Base-by-base conservation (phyloP, 495 filamentous ascomycete genomes). In the Penicillium soppii region DNA sequence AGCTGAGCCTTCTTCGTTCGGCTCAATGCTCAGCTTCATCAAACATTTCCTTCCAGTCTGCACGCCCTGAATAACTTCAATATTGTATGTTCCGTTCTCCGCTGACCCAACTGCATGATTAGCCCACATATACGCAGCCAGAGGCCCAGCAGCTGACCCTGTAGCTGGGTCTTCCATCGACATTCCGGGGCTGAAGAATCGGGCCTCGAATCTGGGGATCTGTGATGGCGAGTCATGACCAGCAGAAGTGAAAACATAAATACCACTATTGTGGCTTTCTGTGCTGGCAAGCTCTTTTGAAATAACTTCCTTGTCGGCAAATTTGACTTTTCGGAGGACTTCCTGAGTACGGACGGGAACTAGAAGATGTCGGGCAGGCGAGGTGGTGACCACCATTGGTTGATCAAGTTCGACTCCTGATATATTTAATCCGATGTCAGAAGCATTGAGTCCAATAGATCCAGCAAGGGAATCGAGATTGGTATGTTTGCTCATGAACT, bases 121-220 rank as follows among this genome's bases (percentile, higher is more conserved):
- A 3, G 13, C 22, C 44, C 44, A 47, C 30, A 47, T 22, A 16
- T 45, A 45, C 32, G 43, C 43, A 32, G 27, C 43, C 29, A 45
- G 33, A 35, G 43, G 43, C 13, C 43, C 43, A 33, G 43, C 43
- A 13, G 43, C 43, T 0, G 43, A 45, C 0, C 43, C 43, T 7
- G 43, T 45, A 17, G 43, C 43, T 4, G 55, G 55, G 43, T 58
- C 55, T 25, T 58, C 55, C 40, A 50, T 54, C 5, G 27, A 33
- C 50, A 58, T 58, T 22, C 50, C 50, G 4, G 55, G 55, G 32
- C 55, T 54, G 32, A 58, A 58, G 29, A 58, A 58, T 1, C 43
- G 36, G 12, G 44, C 52, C 37, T 54, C 43, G 13, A 49, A 47
- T 30, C 43, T 37, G 2, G 43, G 42, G n/a, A 22, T 22, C 5